Percentiles rank a stretch among this genome's conserved stretches.
phyloP scores from a whole-genome alignment of 23 red algal genomes.

The Pyropia haitanensis region DNA sequence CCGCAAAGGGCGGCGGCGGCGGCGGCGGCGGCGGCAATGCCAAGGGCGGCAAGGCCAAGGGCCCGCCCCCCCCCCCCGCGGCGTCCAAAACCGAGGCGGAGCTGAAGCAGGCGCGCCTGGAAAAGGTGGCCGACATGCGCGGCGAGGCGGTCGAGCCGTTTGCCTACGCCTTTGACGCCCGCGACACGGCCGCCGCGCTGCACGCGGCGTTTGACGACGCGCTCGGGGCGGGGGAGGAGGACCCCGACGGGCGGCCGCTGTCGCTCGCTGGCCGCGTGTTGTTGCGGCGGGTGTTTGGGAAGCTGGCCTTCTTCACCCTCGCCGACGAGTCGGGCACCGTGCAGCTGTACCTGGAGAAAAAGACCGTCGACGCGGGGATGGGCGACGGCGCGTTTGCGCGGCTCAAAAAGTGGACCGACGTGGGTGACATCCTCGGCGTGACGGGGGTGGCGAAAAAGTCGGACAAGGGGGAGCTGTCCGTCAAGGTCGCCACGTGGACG shows the following conservation, averaged over 20 bases:
- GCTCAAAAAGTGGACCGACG: slow-evolving; percentile 76
- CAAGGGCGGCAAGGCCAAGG: too few relatives aligned
- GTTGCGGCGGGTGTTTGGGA: slow-evolving; percentile 84
- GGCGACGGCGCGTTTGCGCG: slow-evolving; percentile 47
- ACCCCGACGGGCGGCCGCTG: slow-evolving; percentile 24
- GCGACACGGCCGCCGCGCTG: slow-evolving; percentile 25
- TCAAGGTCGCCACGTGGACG: slow-evolving; percentile 63
- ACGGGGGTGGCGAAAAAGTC: slow-evolving; percentile 63
- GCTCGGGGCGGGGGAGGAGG: slow-evolving; percentile 34
- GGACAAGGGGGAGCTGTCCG: slow-evolving; percentile 90
- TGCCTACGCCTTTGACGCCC: slow-evolving; percentile 52
- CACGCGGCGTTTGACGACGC: slow-evolving; percentile 13
- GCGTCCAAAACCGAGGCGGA: slow-evolving; percentile 3
- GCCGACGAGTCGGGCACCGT: slow-evolving; percentile 74
- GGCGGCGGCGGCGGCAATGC: too few relatives aligned
- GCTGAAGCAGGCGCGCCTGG: slow-evolving; percentile 40
- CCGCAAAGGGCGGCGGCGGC: too few relatives aligned
- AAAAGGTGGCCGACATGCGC: slow-evolving; percentile 73
- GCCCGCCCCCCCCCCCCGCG: too few relatives aligned
- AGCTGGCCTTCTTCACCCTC: slow-evolving; percentile 92
- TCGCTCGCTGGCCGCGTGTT: slow-evolving; percentile 72
- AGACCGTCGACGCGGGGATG: slow-evolving; percentile 52
- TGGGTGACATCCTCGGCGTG: slow-evolving; percentile 77
- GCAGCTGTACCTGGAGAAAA: slow-evolving; percentile 94
- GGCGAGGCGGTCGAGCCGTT: slow-evolving; percentile 57